These are phyloP conservation scores for Claviceps sp. DNA, from an alignment of 2,329 filamentous ascomycete species.

Conservation along the genomic window DNA sequence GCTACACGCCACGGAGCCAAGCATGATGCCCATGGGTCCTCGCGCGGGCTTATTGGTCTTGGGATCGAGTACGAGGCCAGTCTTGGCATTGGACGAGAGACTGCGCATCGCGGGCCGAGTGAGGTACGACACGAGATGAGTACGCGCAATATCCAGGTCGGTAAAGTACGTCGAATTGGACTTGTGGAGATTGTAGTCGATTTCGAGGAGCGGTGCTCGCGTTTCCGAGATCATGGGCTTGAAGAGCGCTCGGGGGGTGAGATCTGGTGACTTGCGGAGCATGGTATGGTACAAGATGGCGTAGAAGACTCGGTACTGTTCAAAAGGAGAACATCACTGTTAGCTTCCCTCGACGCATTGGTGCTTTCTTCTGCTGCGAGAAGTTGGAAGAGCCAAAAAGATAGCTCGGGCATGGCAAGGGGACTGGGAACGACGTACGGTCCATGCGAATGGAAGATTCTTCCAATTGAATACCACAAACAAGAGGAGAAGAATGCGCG, in stretches of 20 bases:
- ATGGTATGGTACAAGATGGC: slow-evolving; percentile 41
- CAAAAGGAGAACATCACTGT: neutral
- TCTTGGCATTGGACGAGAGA: slow-evolving; percentile 7
- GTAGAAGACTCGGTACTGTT: slow-evolving; percentile 44
- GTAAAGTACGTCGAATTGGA: slow-evolving; percentile 77
- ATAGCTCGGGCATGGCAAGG: neutral
- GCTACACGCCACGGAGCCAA: slow-evolving; percentile 60
- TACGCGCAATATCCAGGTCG: slow-evolving; percentile 73
- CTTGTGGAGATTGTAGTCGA: slow-evolving; percentile 79
- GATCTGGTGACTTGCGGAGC: slow-evolving; percentile 32
- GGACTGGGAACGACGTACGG: slow-evolving; percentile 35
- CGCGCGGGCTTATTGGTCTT: slow-evolving; percentile 33
- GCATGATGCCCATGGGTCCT: slow-evolving; percentile 46
- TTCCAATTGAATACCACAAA: slow-evolving; percentile 57
- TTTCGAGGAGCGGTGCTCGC: slow-evolving; percentile 59
- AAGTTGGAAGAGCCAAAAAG: neutral
- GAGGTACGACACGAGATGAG: slow-evolving; percentile 62
- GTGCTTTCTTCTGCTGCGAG: too few relatives aligned
- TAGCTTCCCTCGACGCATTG: too few relatives aligned
- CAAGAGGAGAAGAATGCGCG: slow-evolving; percentile 37
- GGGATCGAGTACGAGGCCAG: slow-evolving; percentile 34
- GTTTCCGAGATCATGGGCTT: slow-evolving; percentile 54
- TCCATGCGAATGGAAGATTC: slow-evolving; percentile 63
- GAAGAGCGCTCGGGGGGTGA: slow-evolving; percentile 55
- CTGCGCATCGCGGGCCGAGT: slow-evolving; percentile 30